These are phyloP conservation scores for Ulmus americana DNA, from an alignment of 331 rosid species.

Conservation along the genomic window DNA sequence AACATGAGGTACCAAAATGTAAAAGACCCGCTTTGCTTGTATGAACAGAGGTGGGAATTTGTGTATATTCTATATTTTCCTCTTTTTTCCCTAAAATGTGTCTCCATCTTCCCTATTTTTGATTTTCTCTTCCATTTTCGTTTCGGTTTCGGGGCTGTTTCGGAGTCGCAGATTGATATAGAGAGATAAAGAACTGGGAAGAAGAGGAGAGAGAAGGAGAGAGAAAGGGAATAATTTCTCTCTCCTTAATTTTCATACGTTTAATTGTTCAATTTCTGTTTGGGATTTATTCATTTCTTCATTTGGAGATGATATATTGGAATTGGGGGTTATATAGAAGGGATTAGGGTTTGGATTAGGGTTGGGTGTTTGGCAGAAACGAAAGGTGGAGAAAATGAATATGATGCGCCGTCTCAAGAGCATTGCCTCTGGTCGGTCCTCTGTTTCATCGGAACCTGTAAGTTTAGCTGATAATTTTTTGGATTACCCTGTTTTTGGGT, in stretches of 20 bases:
- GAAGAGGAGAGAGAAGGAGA: slow-evolving; percentile 9
- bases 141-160: neutral
- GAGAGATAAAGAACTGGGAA: slow-evolving; percentile 18
- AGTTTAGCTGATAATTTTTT: slow-evolving; percentile 19
- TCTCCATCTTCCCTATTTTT: neutral
- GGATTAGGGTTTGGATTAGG: slow-evolving; percentile 36
- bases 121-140: slow-evolving; percentile 20
- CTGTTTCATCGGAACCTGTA: slow-evolving; percentile 89
- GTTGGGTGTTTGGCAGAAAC: slow-evolving; percentile 8
- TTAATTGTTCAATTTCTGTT: neutral
- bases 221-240: slow-evolving; percentile 12
- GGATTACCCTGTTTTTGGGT: neutral
- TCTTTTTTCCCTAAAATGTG: neutral
- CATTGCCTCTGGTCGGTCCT: slow-evolving; percentile 93
- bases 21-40: neutral
- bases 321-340: slow-evolving; percentile 9
- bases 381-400: slow-evolving; percentile 42
- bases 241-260: slow-evolving; percentile 7
- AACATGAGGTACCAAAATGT: neutral
- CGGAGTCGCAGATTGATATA: neutral
- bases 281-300: neutral
- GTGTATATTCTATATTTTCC: neutral
- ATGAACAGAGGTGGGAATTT: neutral
- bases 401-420: slow-evolving; percentile 97
- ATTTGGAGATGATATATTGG: neutral